A percentile compares a stretch with the other conserved stretches of the same genome.
phyloP scores from a whole-genome alignment of 2,329 filamentous ascomycete genomes.

The Fusarium sp. region DNA sequence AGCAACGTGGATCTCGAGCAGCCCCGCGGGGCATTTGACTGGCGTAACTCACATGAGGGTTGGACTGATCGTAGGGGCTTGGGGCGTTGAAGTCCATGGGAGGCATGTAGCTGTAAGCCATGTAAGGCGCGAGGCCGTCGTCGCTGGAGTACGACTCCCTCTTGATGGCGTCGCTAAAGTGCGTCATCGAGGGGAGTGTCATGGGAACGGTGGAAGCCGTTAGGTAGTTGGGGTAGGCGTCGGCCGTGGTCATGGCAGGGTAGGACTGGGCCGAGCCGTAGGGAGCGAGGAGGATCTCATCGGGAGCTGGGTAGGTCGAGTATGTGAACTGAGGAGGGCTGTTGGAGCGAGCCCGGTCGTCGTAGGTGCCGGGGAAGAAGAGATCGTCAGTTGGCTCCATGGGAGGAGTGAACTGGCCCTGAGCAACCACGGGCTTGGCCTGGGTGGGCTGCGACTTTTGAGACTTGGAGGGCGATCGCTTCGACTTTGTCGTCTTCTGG shows the following conservation, averaged over 20 bases:
- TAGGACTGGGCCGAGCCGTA: conserved; percentile 68
- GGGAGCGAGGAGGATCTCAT: conserved; percentile 71
- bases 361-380: conserved; percentile 71
- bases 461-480: conserved; percentile 47
- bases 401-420: conserved; percentile 71
- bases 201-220: conserved; percentile 64
- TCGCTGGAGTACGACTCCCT: conserved; percentile 70
- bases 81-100: conserved; percentile 72
- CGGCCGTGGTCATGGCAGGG: conserved; percentile 62
- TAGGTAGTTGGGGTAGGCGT: conserved; percentile 69
- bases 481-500: conserved; percentile 47
- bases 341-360: conserved; percentile 76
- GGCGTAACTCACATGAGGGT: conserved; percentile 78
- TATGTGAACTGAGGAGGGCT: conserved; percentile 78
- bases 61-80: conserved; percentile 74
- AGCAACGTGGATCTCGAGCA: conserved; percentile 60
- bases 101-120: conserved; percentile 75
- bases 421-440: conserved; percentile 55
- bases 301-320: conserved; percentile 74
- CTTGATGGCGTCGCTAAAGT: conserved; percentile 75
- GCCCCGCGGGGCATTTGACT: conserved; percentile 54
- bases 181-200: conserved; percentile 73
- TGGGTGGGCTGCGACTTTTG: conserved; percentile 47
- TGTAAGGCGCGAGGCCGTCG: conserved; percentile 72
- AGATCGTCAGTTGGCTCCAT: conserved; percentile 73